Evolutionary conservation across 495 filamentous ascomycete species (phyloP), one percentile per base, ranked within the genome.

Genomic region (Daldinia decipiens): DNA sequence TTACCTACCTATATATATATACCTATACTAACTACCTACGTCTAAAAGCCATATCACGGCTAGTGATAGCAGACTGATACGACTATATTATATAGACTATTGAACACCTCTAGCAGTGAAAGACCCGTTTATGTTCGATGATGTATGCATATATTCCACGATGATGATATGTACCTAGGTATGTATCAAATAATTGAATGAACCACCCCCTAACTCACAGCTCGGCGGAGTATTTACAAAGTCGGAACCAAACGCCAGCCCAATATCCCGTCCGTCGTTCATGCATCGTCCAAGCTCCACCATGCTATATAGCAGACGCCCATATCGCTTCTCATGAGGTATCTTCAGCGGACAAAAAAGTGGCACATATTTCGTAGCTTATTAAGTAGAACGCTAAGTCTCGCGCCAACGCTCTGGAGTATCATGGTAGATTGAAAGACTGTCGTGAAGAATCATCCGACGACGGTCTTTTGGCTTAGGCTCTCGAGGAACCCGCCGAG

Each of bases 401-500:
- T 34, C 50, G 27, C 21, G 34, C n/a, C 6, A 19, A 54, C 19
- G 45, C 52, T 47, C 17, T 66, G 43, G 38, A 53, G 62, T 47
- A 39, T 12, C 58, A 34, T 54, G 3, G 38, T 26, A 38, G 17
- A 19, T 13, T 32, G 39, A 53, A 47, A 39, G 27, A 34, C 15
- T 17, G 26, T 31, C 38, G 17, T 13, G 24, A n/a, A 15, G 1
- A 19, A 38, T 80, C 82, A 97, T 50, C 95, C 95, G 58, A 98
- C 89, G 12, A 98, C 94, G 76, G 89, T 89, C 84, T 94, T 95
- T 86, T 93, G 89, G 78, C 94, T 97, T 78, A 99, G 78, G 54
- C 90, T 88, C 82, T 98, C 95, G 69, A 99, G 84, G 78, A 99
- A 99, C 11, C 90, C 93, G 19, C 90, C 87, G 31, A 99, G 83